Percentiles rank a stretch among this genome's conserved stretches.
These are phyloP conservation scores for Neurospora tetraspora DNA, from an alignment of 495 filamentous ascomycete genomes.

Conservation along the genomic window DNA sequence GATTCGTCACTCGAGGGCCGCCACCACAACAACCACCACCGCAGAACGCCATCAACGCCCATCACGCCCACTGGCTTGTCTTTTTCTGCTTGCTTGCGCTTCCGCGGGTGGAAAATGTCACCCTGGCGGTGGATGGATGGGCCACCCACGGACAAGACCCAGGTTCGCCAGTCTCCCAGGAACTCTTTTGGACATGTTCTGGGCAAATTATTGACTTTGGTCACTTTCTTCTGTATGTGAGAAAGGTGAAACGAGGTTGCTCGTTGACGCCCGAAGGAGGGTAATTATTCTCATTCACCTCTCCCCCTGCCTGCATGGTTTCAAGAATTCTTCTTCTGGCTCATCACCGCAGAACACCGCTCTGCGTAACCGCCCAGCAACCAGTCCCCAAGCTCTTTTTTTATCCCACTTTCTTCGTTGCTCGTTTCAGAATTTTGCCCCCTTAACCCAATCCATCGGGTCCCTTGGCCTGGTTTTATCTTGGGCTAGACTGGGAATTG, in stretches of 20 bases:
- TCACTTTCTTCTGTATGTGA: not conserved
- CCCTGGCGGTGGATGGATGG: not conserved
- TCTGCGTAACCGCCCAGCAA: not conserved
- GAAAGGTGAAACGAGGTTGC: not conserved
- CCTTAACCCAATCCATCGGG: not conserved
- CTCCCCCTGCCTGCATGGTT: not conserved
- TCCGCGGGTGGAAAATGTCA: not conserved
- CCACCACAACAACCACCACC: not conserved
- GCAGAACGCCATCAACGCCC: not conserved
- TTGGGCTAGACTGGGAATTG: not conserved
- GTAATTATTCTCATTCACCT: not conserved
- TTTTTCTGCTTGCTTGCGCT: not conserved
- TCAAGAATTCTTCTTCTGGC: not conserved
- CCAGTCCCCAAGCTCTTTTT: not conserved
- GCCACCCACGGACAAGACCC: not conserved
- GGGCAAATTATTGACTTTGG: not conserved
- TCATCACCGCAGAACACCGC: not conserved
- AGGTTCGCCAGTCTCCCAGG: not conserved
- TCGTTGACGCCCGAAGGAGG: not conserved
- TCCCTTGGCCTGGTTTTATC: not conserved
- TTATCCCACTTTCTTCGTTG: not conserved
- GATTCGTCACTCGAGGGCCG: not conserved
- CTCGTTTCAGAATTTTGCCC: not conserved
- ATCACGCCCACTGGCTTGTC: not conserved
- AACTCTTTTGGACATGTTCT: not conserved